Evolutionary conservation across 257 asterid genomes (phyloP).

Genomic region (Perilla frutescens): DNA sequence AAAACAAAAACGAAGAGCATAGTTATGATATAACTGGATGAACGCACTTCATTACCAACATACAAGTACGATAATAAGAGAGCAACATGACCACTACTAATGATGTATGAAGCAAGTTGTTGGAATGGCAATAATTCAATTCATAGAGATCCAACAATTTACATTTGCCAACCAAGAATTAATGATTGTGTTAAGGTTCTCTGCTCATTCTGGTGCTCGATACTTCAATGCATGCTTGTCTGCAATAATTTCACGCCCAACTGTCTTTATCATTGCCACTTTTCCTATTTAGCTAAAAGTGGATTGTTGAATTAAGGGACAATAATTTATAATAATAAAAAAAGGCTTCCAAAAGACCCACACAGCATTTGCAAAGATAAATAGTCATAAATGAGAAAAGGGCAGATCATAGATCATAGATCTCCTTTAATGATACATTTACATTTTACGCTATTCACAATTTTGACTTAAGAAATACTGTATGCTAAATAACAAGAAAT

Average conservation of each 20-base stretch:
- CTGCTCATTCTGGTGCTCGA: not conserved
- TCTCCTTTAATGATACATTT: too few species aligned
- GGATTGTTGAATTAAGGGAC: not conserved
- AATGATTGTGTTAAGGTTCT: slow-evolving; percentile 4
- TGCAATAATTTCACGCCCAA: slow-evolving; percentile 23
- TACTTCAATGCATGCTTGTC: slow-evolving; percentile 7
- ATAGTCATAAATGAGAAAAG: not conserved
- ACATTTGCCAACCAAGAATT: not conserved
- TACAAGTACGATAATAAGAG: not conserved
- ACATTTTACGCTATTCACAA: too few species aligned
- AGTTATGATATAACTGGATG: too few species aligned
- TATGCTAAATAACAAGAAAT: too few species aligned
- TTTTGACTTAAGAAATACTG: too few species aligned
- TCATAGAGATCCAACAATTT: not conserved
- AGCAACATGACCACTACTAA: not conserved
- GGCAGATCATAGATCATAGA: too few species aligned
- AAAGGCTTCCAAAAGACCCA: not conserved
- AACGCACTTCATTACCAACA: not conserved
- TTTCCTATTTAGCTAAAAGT: slow-evolving; percentile 24
- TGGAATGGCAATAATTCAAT: not conserved
- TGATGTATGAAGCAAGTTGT: too few species aligned
- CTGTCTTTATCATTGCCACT: slow-evolving; percentile 21
- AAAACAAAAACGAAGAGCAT: not conserved
- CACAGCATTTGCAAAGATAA: not conserved
- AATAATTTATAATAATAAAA: not conserved